phyloP scores from a whole-genome alignment of 139 green algal species.

The Microglena sp. region DNA sequence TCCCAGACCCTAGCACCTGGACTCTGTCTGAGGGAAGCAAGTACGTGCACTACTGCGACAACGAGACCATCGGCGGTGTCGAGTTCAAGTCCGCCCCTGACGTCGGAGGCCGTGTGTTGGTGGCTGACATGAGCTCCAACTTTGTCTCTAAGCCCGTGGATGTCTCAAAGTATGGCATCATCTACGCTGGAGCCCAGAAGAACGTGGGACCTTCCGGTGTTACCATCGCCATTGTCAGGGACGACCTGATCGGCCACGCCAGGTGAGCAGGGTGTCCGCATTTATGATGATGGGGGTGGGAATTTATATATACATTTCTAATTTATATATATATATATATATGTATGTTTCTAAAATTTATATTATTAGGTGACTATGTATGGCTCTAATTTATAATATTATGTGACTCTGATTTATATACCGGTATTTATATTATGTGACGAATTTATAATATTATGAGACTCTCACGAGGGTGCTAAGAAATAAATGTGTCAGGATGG shows the following conservation, averaged over 20 bases:
- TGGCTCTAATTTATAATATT: no score
- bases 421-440: no score
- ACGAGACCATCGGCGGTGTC: slow-evolving; percentile 99
- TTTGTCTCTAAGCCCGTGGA: slow-evolving; percentile 96
- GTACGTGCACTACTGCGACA: slow-evolving; percentile 98
- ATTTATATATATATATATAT: no score
- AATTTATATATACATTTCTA: no score
- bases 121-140: slow-evolving; percentile 97
- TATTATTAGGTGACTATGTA: no score
- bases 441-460: no score
- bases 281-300: no score
- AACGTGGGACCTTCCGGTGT: slow-evolving; percentile 83
- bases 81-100: slow-evolving; percentile 85
- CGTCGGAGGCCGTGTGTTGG: slow-evolving; percentile 52
- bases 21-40: slow-evolving; percentile 67
- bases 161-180: slow-evolving; percentile 90
- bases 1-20: slow-evolving; percentile 69
- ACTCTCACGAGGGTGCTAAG: no score
- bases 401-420: no score
- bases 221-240: slow-evolving; percentile 90
- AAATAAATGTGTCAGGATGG: no score
- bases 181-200: slow-evolving; percentile 98
- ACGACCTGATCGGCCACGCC: slow-evolving; percentile 88
- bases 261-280: slow-evolving; percentile 19
- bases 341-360: no score